phyloP scores from a whole-genome alignment of 139 green algal genomes.

The Picochlorum sp. region DNA sequence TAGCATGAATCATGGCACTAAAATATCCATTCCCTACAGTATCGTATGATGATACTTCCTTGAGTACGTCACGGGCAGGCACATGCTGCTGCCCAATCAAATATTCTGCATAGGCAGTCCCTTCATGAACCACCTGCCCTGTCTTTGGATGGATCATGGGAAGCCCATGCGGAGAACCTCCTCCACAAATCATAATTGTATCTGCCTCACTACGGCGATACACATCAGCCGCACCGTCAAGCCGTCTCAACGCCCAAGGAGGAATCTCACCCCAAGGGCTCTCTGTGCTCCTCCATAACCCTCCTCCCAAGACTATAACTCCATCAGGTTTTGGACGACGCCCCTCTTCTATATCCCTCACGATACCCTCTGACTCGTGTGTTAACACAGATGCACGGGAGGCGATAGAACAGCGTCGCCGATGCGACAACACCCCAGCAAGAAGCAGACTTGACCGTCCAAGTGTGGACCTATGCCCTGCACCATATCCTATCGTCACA shows the following conservation, averaged over 20 bases:
- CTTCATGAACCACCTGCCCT: slow-evolving; percentile 67
- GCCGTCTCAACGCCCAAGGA: slow-evolving; percentile 33
- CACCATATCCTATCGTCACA: not conserved
- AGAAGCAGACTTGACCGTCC: not conserved
- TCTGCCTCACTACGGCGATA: not conserved
- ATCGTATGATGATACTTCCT: slow-evolving; percentile 70
- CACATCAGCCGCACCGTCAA: slow-evolving; percentile 29
- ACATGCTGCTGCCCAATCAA: slow-evolving; percentile 43
- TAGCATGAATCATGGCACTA: slow-evolving; percentile 58
- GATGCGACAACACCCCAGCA: not conserved
- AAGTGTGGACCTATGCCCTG: not conserved
- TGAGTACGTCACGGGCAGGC: slow-evolving; percentile 33
- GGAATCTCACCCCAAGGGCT: slow-evolving; percentile 35
- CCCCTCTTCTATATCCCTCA: too few species aligned
- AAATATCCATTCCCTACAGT: slow-evolving; percentile 85
- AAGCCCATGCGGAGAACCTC: slow-evolving; percentile 76
- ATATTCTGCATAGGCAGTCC: slow-evolving; percentile 52
- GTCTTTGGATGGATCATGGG: slow-evolving; percentile 36
- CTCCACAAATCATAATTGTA: slow-evolving; percentile 39
- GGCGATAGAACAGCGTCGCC: not conserved
- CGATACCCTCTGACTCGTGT: too few species aligned
- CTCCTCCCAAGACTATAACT: slow-evolving; percentile 38
- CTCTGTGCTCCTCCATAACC: slow-evolving; percentile 12
- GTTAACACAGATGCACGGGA: too few species aligned
- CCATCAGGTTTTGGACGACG: slow-evolving; percentile 6